Evolutionary conservation across 805 yeast genomes (phyloP).

Genomic region (Jamesozyma rosinii): DNA sequence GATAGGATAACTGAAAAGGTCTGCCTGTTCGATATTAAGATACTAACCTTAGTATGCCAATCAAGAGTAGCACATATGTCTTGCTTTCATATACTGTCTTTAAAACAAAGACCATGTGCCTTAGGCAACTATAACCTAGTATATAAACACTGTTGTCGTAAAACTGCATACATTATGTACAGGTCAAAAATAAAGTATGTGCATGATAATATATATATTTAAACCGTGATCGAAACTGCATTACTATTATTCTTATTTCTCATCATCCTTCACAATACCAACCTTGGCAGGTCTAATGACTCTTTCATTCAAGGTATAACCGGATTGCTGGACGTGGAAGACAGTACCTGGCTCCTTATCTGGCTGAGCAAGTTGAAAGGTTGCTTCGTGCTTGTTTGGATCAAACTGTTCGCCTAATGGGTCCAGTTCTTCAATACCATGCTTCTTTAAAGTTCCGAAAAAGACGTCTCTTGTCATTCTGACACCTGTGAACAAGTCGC

Average conservation of each 20-base stretch:
- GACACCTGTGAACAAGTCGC: conserved; percentile 77
- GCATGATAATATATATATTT: not conserved
- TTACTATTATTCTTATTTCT: not conserved
- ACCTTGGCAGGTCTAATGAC: conserved; percentile 94
- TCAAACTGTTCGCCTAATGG: conserved; percentile 81
- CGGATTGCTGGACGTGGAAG: conserved; percentile 85
- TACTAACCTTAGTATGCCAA: too few relatives aligned
- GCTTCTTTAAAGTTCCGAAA: conserved; percentile 70
- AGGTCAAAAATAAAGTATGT: not conserved
- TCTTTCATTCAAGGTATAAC: conserved; percentile 76
- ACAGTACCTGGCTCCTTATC: conserved; percentile 88
- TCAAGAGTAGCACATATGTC: too few relatives aligned
- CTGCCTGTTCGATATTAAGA: too few relatives aligned
- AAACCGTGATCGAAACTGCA: not conserved
- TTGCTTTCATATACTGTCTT: too few relatives aligned
- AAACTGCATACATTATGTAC: not conserved
- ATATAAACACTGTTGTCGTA: not conserved
- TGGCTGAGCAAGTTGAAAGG: conserved; percentile 78
- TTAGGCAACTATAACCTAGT: not conserved
- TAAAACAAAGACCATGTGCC: too few relatives aligned
- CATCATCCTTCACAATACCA: conserved; percentile 65
- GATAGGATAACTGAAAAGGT: too few relatives aligned
- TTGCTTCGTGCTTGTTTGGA: conserved; percentile 88
- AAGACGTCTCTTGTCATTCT: conserved; percentile 81
- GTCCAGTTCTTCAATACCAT: conserved; percentile 72